phyloP scores from a whole-genome alignment of 768 basidiomycete species.

The Panaeolus papilionaceus region DNA sequence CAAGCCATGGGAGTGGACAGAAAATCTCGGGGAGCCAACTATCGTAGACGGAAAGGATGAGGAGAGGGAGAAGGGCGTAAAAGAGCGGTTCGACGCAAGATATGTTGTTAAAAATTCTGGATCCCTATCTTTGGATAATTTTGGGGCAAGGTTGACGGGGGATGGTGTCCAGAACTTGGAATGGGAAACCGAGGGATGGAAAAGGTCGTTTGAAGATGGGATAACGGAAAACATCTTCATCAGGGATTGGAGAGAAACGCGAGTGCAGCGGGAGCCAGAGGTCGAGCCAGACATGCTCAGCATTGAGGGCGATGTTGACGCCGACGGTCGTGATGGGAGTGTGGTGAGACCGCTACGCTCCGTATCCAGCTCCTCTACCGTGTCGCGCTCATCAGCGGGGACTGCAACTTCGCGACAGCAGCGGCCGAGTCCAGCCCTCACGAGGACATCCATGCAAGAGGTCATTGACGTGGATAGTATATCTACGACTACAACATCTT shows the following conservation, averaged over 20 bases:
- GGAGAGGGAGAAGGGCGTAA: slow-evolving; percentile 47
- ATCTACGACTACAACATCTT: slow-evolving; percentile 31
- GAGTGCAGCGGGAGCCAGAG: slow-evolving; percentile 50
- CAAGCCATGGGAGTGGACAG: slow-evolving; percentile 89
- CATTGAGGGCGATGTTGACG: slow-evolving; percentile 28
- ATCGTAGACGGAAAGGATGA: slow-evolving; percentile 50
- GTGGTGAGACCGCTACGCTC: slow-evolving; percentile 31
- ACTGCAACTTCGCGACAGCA: slow-evolving; percentile 53
- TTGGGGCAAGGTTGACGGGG: slow-evolving; percentile 68
- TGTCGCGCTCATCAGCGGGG: slow-evolving; percentile 47
- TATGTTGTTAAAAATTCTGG: slow-evolving; percentile 64
- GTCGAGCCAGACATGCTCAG: slow-evolving; percentile 25
- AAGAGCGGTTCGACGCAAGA: slow-evolving; percentile 40
- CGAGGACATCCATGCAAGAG: slow-evolving; percentile 51
- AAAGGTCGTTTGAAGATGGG: slow-evolving; percentile 72
- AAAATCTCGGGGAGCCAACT: slow-evolving; percentile 69
- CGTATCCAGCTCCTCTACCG: slow-evolving; percentile 49
- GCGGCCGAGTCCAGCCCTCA: slow-evolving; percentile 53
- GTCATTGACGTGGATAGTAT: slow-evolving; percentile 48
- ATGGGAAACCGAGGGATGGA: slow-evolving; percentile 45
- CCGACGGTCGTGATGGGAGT: slow-evolving; percentile 20
- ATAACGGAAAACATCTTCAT: slow-evolving; percentile 69
- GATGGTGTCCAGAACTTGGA: slow-evolving; percentile 50
- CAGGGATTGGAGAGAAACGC: slow-evolving; percentile 80
- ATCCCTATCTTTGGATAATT: slow-evolving; percentile 76